phyloP scores from a whole-genome alignment of 768 basidiomycete species.

The Termitomyces sp. region DNA sequence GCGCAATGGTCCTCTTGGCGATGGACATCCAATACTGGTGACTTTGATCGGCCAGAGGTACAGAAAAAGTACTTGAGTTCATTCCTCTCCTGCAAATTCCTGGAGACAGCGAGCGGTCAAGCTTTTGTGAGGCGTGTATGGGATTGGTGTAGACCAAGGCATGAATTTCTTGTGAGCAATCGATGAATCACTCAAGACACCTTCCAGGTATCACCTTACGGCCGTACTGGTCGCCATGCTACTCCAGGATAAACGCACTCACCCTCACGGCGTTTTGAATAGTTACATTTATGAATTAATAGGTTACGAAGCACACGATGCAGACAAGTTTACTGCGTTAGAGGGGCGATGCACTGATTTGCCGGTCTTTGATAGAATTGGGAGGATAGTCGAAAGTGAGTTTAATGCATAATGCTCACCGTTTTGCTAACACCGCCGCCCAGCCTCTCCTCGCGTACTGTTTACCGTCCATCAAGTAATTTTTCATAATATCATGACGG shows the following conservation, averaged over 20 bases:
- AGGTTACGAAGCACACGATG: background rate
- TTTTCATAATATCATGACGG: background rate
- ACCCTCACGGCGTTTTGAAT: background rate
- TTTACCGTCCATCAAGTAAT: background rate
- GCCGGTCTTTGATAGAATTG: background rate
- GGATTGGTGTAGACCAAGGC: constrained; percentile 2
- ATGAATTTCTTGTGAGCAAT: too few species aligned
- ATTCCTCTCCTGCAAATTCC: background rate
- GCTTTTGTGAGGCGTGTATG: background rate
- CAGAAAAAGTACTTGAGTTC: background rate
- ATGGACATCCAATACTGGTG: background rate
- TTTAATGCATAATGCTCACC: too few species aligned
- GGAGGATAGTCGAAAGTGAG: background rate
- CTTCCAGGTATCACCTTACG: background rate
- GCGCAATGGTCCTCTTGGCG: background rate
- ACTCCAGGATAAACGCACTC: background rate
- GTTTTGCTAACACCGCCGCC: too few species aligned
- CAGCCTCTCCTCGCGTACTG: background rate
- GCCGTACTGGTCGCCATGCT: background rate
- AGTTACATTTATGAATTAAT: background rate
- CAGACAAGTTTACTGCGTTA: background rate
- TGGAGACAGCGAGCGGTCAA: background rate
- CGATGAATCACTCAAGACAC: too few species aligned
- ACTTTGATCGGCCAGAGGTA: background rate
- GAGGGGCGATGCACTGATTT: background rate